Evolutionary conservation across 495 filamentous ascomycete species (phyloP).

Genomic region (Daldinia loculata): DNA sequence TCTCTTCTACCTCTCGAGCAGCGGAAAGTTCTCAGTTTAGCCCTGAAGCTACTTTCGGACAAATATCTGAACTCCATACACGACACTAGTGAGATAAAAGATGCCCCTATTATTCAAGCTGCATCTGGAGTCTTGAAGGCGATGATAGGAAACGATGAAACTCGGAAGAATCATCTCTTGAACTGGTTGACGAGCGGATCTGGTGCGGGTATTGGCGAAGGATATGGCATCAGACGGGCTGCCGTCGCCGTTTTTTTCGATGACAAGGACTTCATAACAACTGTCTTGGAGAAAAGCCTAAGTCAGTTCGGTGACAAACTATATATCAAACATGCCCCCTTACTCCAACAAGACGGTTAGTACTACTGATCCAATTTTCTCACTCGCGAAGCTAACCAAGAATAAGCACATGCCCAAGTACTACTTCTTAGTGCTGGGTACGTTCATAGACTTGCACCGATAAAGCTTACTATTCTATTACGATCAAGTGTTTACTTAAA

Average conservation of each 20-base stretch:
- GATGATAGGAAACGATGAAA: slow-evolving; percentile 50
- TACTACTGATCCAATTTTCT: slow-evolving; percentile 19
- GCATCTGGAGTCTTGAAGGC: slow-evolving; percentile 55
- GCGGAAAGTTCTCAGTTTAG: slow-evolving; percentile 62
- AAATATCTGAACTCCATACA: slow-evolving; percentile 56
- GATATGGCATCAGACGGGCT: slow-evolving; percentile 69
- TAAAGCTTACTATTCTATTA: slow-evolving; percentile 68
- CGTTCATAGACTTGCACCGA: slow-evolving; percentile 67
- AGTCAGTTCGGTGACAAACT: slow-evolving; percentile 83
- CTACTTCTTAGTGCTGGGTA: slow-evolving; percentile 82
- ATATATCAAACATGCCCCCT: slow-evolving; percentile 83
- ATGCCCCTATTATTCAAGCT: slow-evolving; percentile 54
- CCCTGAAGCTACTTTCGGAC: slow-evolving; percentile 68
- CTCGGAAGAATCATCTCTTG: slow-evolving; percentile 62
- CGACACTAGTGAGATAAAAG: slow-evolving; percentile 42
- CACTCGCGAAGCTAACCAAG: slow-evolving; percentile 43
- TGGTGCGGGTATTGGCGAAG: slow-evolving; percentile 70
- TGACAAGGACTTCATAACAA: slow-evolving; percentile 61
- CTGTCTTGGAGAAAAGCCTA: slow-evolving; percentile 71
- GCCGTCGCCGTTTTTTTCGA: slow-evolving; percentile 67
- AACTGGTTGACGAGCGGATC: slow-evolving; percentile 73
- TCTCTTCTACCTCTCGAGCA: slow-evolving; percentile 65
- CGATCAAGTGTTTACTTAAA: slow-evolving; percentile 77
- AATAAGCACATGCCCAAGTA: slow-evolving; percentile 75
- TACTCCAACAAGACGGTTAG: slow-evolving; percentile 84